Evolutionary conservation across 371 early-diverging fungal species (phyloP).

Genomic region (Rhizopus delemar): DNA sequence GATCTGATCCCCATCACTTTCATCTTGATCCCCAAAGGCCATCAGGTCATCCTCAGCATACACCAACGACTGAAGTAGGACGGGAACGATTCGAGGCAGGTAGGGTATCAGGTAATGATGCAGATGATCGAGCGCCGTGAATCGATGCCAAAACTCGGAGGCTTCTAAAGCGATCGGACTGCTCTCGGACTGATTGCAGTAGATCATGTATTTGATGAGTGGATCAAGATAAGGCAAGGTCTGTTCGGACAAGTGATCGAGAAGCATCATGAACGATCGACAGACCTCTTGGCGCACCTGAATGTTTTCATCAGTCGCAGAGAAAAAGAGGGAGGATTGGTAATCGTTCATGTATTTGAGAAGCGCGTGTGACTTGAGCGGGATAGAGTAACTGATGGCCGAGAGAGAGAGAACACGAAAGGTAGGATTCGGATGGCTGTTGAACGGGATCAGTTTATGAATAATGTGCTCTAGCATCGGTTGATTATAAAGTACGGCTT

Average conservation of each 20-base stretch:
- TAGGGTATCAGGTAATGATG: conserved; percentile 73
- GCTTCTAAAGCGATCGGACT: conserved; percentile 90
- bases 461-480: conserved; percentile 74
- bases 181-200: conserved; percentile 76
- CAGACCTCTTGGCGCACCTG: conserved; percentile 87
- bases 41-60: conserved; percentile 88
- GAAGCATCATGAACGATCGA: conserved; percentile 82
- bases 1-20: conserved; percentile 76
- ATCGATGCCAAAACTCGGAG: conserved; percentile 95
- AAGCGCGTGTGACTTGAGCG: conserved; percentile 62
- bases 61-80: conserved; percentile 85
- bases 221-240: conserved; percentile 75
- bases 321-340: conserved; percentile 75
- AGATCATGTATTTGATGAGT: conserved; percentile 91
- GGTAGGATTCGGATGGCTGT: conserved; percentile 65
- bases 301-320: conserved; percentile 67
- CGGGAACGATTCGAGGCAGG: conserved; percentile 77
- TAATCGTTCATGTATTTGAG: conserved; percentile 66
- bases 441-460: conserved; percentile 76
- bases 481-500: conserved; percentile 34
- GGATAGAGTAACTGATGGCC: conserved; percentile 78
- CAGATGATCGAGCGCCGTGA: conserved; percentile 79
- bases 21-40: conserved; percentile 70
- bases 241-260: conserved; percentile 78
- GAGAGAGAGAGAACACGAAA: conserved; percentile 78